Evolutionary conservation across 352 stramenopile species (phyloP).

Genomic region (Pythium folliculosum): DNA sequence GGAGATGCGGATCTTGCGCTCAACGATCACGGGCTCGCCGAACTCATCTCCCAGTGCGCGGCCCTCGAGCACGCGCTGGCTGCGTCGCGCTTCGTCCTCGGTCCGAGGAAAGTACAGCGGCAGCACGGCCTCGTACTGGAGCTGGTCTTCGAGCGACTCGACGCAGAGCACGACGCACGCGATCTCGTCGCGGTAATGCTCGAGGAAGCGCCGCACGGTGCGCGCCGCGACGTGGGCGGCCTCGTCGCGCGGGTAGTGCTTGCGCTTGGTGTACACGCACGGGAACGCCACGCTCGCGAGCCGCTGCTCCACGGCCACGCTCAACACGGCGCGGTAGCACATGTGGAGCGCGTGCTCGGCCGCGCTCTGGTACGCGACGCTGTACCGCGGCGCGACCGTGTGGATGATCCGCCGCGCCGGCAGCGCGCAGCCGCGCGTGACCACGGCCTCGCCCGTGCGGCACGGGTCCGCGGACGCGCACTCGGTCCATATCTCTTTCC

Average conservation of each 20-base stretch:
- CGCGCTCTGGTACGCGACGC: constrained; percentile 70
- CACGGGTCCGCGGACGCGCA: constrained; percentile 60
- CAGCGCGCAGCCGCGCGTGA: constrained; percentile 77
- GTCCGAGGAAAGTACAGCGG: constrained; percentile 76
- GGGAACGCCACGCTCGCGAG: constrained; percentile 70
- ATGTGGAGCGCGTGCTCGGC: constrained; percentile 82
- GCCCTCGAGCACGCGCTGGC: constrained; percentile 28
- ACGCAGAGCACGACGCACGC: constrained; percentile 70
- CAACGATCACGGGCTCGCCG: constrained; percentile 77
- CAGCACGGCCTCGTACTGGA: constrained; percentile 61
- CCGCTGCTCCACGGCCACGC: constrained; percentile 61
- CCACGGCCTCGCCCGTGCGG: constrained; percentile 80
- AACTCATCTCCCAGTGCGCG: constrained; percentile 65
- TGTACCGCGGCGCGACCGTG: constrained; percentile 86
- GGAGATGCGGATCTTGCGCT: constrained; percentile 80
- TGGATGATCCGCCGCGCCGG: constrained; percentile 72
- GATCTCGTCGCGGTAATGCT: constrained; percentile 62
- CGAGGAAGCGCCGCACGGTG: constrained; percentile 78
- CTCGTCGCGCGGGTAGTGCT: constrained; percentile 79
- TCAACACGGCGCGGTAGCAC: constrained; percentile 73
- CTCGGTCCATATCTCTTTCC: constrained; percentile 72
- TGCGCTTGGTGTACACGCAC: constrained; percentile 74
- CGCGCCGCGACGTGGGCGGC: constrained; percentile 70
- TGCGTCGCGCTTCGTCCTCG: constrained; percentile 36
- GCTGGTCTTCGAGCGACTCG: constrained; percentile 59